phyloP scores from a whole-genome alignment of 2,329 filamentous ascomycete genomes.

The Cladophialophora yegresii region DNA sequence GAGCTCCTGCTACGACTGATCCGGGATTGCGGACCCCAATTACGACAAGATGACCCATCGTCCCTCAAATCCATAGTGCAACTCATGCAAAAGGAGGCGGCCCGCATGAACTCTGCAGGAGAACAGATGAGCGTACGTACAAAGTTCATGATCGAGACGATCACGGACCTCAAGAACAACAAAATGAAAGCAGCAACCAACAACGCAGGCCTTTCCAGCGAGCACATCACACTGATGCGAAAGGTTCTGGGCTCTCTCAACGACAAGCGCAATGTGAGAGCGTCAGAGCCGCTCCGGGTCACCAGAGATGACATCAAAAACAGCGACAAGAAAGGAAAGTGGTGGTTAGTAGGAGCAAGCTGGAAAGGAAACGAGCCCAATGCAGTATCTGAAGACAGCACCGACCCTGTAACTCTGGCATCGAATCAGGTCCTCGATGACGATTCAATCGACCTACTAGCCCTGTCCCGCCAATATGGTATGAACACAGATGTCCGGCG shows the following conservation, averaged over 20 bases:
- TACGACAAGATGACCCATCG: conserved; percentile 85
- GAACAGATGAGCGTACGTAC: conserved; percentile 73
- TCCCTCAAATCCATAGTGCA: conserved; percentile 85
- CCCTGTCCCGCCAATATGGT: conserved; percentile 75
- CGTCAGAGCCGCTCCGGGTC: conserved; percentile 78
- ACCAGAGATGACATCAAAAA: conserved; percentile 79
- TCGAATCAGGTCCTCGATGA: conserved; percentile 38
- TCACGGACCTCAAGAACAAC: conserved; percentile 93
- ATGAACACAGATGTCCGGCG: conserved; percentile 85
- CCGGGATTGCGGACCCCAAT: conserved; percentile 74
- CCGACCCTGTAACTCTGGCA: conserved; percentile 22
- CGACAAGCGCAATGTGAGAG: conserved; percentile 60
- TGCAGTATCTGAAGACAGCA: conserved; percentile 33
- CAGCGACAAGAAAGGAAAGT: conserved; percentile 85
- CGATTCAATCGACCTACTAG: conserved; percentile 63
- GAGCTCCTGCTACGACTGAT: conserved; percentile 85
- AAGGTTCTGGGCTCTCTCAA: conserved; percentile 82
- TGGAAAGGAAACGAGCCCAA: conserved; percentile 59
- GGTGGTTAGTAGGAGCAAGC: conserved; percentile 98
- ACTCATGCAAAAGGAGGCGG: conserved; percentile 71
- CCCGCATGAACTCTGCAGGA: conserved; percentile 66
- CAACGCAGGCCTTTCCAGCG: conserved; percentile 71
- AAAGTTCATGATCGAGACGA: conserved; percentile 96
- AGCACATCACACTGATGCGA: conserved; percentile 85
- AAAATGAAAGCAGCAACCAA: conserved; percentile 74